Conservation (phyloP, 2,329 filamentous ascomycete species). For the Fonsecaea pedrosoi region DNA sequence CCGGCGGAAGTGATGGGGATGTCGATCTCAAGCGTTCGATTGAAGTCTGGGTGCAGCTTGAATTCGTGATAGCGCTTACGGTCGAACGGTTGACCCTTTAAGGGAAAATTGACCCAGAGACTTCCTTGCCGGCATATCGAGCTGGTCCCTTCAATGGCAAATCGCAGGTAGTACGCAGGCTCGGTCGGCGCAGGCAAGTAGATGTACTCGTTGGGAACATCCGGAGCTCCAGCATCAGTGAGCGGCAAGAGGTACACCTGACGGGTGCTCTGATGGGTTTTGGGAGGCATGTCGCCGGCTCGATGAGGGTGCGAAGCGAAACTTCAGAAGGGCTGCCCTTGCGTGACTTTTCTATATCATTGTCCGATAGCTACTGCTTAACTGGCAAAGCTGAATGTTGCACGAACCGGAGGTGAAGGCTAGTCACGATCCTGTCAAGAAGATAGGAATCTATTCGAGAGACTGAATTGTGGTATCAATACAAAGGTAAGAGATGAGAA, state of each 20-base stretch:
- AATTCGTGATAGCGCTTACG: conserved; percentile 78
- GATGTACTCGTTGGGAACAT: conserved; percentile 87
- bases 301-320: conserved; percentile 2
- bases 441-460: conserved; percentile 3
- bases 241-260: conserved; percentile 86
- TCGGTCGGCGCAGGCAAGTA: conserved; percentile 81
- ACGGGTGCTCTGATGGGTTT: conserved; percentile 37
- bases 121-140: conserved; percentile 94
- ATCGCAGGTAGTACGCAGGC: conserved; percentile 64
- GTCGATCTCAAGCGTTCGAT: conserved; percentile 86
- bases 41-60: conserved; percentile 91
- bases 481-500: conserved; percentile 6
- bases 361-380: conserved; percentile 7
- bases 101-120: conserved; percentile 94
- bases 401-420: conserved; percentile 9
- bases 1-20: conserved; percentile 82
- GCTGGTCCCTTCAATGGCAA: conserved; percentile 50
- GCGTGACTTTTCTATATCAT: conserved; percentile 27
- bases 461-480: conserved; percentile 15
- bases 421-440: conserved; percentile 9
- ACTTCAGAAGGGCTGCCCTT: conserved; percentile 4
- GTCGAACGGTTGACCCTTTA: conserved; percentile 74
- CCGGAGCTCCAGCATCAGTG: conserved; percentile 90
- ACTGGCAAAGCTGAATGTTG: conserved; percentile 13
- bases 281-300: conserved; percentile 36